phyloP scores from a whole-genome alignment of 2,329 filamentous ascomycete genomes.

The Trichoderma brevicompactum region DNA sequence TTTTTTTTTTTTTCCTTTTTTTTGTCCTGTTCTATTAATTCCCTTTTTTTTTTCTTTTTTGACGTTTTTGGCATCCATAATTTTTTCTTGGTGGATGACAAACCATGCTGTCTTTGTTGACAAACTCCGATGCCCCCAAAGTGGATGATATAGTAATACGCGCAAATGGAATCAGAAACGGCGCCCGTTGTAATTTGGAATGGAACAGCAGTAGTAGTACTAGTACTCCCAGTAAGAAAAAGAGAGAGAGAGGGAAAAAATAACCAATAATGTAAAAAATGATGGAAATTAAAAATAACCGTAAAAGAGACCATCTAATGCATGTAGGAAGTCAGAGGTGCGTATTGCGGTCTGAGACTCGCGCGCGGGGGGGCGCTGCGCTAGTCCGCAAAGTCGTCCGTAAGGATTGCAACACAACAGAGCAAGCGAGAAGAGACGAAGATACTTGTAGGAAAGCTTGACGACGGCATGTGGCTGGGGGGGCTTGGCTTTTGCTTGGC shows the following conservation, averaged over 20 bases:
- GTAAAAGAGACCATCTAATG: background rate
- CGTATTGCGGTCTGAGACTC: background rate
- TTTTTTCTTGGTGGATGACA: conserved; percentile 5
- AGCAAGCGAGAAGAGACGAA: too few species aligned
- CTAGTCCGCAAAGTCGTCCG: too few species aligned
- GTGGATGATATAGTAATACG: background rate
- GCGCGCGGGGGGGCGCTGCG: background rate
- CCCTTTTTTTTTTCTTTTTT: background rate
- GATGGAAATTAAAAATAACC: background rate
- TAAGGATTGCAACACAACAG: background rate
- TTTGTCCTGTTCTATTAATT: background rate
- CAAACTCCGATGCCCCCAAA: conserved; percentile 21
- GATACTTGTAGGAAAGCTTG: background rate
- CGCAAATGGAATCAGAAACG: background rate
- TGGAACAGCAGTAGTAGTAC: too few species aligned
- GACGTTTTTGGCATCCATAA: too few species aligned
- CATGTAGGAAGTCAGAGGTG: background rate
- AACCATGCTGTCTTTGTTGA: conserved; percentile 18
- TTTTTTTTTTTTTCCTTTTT: too few species aligned
- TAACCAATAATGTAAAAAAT: background rate
- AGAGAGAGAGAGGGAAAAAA: too few species aligned
- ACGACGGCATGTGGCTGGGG: conserved; percentile 16
- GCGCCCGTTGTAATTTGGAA: background rate
- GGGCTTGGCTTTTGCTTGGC: conserved; percentile 2
- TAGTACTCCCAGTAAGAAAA: too few species aligned